These are phyloP conservation scores for Camelina sativa DNA, from an alignment of 345 rosid species.

Conservation along the genomic window DNA sequence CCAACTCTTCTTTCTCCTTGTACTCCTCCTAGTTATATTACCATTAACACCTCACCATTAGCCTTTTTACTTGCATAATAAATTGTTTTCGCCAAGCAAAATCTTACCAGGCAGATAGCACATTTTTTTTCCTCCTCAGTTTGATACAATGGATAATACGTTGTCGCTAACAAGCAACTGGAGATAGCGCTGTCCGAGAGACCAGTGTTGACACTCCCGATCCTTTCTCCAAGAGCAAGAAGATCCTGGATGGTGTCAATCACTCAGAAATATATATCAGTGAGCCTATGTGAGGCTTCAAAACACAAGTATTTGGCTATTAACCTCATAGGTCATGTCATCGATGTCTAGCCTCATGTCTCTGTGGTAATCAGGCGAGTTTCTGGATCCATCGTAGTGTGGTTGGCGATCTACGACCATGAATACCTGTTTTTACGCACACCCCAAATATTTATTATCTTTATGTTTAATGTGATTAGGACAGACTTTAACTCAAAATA, in stretches of 20 bases:
- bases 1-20: slow-evolving; percentile 62
- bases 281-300: slow-evolving; percentile 1
- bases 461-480: background rate
- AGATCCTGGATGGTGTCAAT: slow-evolving; percentile 59
- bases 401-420: slow-evolving; percentile 58
- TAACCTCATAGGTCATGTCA: slow-evolving; percentile 87
- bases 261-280: slow-evolving; percentile 15
- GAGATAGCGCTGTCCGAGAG: slow-evolving; percentile 63
- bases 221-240: slow-evolving; percentile 87
- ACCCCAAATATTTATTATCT: background rate
- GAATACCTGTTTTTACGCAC: slow-evolving; percentile 53
- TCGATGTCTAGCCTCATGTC: slow-evolving; percentile 91
- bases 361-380: slow-evolving; percentile 66
- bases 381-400: slow-evolving; percentile 61
- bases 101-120: slow-evolving; percentile 84
- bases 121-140: slow-evolving; percentile 62
- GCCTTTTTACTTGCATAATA: background rate
- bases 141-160: slow-evolving; percentile 47
- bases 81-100: background rate
- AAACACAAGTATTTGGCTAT: background rate
- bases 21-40: slow-evolving; percentile 70
- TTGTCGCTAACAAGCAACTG: slow-evolving; percentile 59
- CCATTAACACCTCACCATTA: slow-evolving; percentile 21
- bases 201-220: slow-evolving; percentile 84
- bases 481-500: background rate